Conservation (phyloP, 2,329 filamentous ascomycete genomes). For the Samsoniella hepiali region DNA sequence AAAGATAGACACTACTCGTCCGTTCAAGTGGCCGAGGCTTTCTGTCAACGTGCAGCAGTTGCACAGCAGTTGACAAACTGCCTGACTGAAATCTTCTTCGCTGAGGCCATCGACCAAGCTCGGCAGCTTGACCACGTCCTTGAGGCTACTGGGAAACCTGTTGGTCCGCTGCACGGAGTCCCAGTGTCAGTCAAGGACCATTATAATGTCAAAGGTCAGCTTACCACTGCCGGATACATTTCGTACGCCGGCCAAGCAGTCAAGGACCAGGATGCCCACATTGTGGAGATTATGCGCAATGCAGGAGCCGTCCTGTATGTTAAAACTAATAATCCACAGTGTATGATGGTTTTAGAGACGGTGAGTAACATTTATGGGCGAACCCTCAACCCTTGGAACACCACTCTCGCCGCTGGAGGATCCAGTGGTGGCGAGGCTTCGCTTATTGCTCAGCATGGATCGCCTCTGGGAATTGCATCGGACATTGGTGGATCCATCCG, state of each 20-base stretch:
- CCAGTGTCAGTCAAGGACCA: slow-evolving; percentile 42
- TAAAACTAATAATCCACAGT: slow-evolving; percentile 65
- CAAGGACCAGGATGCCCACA: slow-evolving; percentile 48
- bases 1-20: neutral
- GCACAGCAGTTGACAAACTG: slow-evolving; percentile 13
- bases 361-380: slow-evolving; percentile 60
- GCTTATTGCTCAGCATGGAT: slow-evolving; percentile 34
- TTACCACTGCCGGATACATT: slow-evolving; percentile 55
- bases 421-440: slow-evolving; percentile 53
- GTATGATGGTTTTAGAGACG: slow-evolving; percentile 49
- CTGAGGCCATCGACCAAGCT: neutral
- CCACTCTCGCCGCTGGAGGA: slow-evolving; percentile 58
- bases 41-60: neutral
- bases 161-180: slow-evolving; percentile 56
- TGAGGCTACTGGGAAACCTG: slow-evolving; percentile 13
- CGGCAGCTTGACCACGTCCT: neutral
- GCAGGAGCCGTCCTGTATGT: slow-evolving; percentile 64
- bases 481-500: slow-evolving; percentile 35
- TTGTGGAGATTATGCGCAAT: slow-evolving; percentile 56
- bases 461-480: slow-evolving; percentile 30
- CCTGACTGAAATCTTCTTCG: slow-evolving; percentile 7
- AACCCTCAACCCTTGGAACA: slow-evolving; percentile 59
- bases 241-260: slow-evolving; percentile 45
- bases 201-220: slow-evolving; percentile 45
- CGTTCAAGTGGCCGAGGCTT: slow-evolving; percentile 3